Base-by-base conservation (phyloP, 1,284 basidiomycete species). In the Pseudozyma tsukubaensis region DNA sequence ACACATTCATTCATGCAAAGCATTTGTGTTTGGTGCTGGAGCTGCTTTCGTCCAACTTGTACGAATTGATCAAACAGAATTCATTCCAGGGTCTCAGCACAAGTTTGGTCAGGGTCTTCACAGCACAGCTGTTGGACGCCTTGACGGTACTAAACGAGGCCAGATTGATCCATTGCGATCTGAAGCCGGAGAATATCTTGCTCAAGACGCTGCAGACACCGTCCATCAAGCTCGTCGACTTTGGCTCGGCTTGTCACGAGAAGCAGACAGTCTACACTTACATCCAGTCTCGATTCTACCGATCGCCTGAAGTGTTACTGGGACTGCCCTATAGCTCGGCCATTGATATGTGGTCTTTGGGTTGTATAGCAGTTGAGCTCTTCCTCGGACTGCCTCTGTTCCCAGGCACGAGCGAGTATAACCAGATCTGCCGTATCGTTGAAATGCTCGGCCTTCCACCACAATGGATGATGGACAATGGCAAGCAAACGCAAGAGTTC, bases 11-110 rank as follows among this genome's bases (percentile, higher is more conserved):
- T 71, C 96, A 98, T 86, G 91, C 92, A 79, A 94, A 90, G 80
- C 97, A 99, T 85, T 88, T 99, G 48, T 99, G 96, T 85, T 91
- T 99, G 72, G 96, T 99, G 50, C 97, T 99, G 84, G 96, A 99
- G 86, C 89, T 98, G 60, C 89, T 99, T 9, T 97, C 94, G 18
- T 97, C 94, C 43, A 99, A 99, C 84, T 88, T 99, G 66, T 99
- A 99, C 88, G 96, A 99, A 86, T 89, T 99, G 79, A 99, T 99
- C 90, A 99, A 99, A 88, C 97, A 99, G 87, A 99, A 99, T 86
- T 94, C 96, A 84, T 99, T 99, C 89, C 93, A 97, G 85, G 97
- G 96, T 3, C 87, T 99, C 55, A 94, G 92, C 86, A 96, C 94
- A 5, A 94, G 96, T 83, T 90, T 99, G 50, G 96, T 99, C 79